Conservation (phyloP, 2,329 filamentous ascomycete genomes). For the Trichoderma oligosporum region DNA sequence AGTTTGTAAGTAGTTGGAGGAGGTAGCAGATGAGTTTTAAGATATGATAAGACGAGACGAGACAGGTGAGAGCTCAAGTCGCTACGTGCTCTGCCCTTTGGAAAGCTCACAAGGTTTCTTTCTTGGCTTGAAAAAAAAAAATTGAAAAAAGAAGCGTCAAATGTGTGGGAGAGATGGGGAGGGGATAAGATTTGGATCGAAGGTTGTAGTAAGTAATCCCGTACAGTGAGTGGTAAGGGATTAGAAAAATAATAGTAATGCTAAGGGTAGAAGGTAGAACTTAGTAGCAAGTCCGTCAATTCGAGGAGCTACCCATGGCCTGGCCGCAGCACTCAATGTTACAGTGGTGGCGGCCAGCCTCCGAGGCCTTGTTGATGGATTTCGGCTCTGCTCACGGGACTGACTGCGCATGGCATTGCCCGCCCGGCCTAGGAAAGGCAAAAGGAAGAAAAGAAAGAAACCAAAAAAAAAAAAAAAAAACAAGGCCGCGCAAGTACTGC, state of each 20-base stretch:
- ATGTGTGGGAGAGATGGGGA: conserved; percentile 18
- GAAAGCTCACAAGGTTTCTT: conserved; percentile 5
- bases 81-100: neutral
- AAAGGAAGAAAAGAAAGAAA: neutral
- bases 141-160: conserved; percentile 11
- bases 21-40: neutral
- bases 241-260: neutral
- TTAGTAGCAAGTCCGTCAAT: neutral
- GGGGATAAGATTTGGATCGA: conserved; percentile 15
- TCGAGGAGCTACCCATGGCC: neutral
- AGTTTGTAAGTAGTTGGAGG: neutral
- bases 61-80: neutral
- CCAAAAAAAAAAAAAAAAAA: neutral
- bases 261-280: neutral
- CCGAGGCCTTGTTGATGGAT: conserved; percentile 2
- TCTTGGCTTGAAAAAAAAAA: neutral
- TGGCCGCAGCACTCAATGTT: conserved; percentile 1
- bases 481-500: neutral
- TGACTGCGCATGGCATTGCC: conserved; percentile 1
- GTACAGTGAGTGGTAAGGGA: conserved; percentile 8
- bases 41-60: neutral
- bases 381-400: conserved; percentile 15
- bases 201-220: neutral
- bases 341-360: conserved; percentile 16
- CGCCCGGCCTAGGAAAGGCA: neutral